Conservation (phyloP, 371 early-diverging fungal species). For the Mortierella sp. region DNA sequence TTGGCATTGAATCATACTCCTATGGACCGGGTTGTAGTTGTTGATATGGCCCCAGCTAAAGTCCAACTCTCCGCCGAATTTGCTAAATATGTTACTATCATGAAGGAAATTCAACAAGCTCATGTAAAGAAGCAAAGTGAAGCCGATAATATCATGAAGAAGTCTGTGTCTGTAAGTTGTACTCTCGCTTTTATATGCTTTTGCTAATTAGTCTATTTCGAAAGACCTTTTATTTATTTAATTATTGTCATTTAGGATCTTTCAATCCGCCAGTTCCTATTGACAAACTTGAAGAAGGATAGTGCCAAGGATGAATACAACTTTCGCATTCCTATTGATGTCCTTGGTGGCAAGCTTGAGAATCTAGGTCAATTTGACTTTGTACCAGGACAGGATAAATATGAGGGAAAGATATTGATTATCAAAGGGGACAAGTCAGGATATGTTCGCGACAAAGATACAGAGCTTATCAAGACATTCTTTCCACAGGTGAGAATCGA, state of each 20-base stretch:
- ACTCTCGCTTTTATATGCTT: neutral
- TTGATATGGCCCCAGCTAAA: conserved; percentile 87
- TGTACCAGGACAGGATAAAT: conserved; percentile 43
- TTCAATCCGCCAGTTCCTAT: conserved; percentile 84
- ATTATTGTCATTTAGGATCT: conserved; percentile 59
- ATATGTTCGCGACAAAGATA: conserved; percentile 68
- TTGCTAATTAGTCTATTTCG: neutral
- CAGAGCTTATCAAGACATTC: conserved; percentile 64
- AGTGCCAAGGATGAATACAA: conserved; percentile 58
- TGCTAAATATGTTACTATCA: conserved; percentile 68
- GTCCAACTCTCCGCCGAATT: conserved; percentile 69
- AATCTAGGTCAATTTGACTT: conserved; percentile 70
- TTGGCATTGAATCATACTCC: conserved; percentile 72
- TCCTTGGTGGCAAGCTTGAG: conserved; percentile 68
- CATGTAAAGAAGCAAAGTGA: conserved; percentile 70
- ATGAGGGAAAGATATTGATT: conserved; percentile 78
- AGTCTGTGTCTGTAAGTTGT: conserved; percentile 55
- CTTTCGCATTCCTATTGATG: conserved; percentile 81
- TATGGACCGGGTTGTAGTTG: conserved; percentile 81
- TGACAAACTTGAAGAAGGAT: conserved; percentile 86
- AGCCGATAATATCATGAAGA: conserved; percentile 81
- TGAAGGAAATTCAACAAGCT: conserved; percentile 76
- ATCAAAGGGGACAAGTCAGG: conserved; percentile 81
- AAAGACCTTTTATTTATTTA: neutral
- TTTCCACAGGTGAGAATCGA: conserved; percentile 77